Base-by-base conservation (phyloP, 2,329 filamentous ascomycete species). In the Aspergillus fructus region DNA sequence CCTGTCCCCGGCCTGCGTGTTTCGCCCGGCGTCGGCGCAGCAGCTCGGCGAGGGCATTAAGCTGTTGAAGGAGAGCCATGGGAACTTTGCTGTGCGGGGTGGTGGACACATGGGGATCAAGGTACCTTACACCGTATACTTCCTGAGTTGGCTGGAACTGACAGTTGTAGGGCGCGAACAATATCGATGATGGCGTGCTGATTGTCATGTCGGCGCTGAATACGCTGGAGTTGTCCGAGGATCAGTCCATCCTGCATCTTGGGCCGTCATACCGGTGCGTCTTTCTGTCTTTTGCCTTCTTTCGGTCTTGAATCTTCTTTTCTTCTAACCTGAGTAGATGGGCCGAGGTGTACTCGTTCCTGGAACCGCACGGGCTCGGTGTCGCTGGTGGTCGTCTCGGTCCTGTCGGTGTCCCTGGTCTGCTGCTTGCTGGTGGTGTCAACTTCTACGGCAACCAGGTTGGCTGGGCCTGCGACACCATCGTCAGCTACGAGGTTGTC, bases 21-120 rank as follows among this genome's bases (percentile, higher is more conserved):
- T 71, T 59, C 71, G 71, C 17, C 71, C 71, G 13, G 57, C 66
- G 37, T 67, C 63, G 3, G 65, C 63, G 24, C 46, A 37, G 3
- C 61, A 72, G 33, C 55, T 74, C 24, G 66, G 65, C 1, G 5
- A 64, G 19, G 70, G 62, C 3, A 37, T 74, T 13, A 27, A 56
- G 39, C 51, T 56, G 12, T 56, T 71, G 55, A 61, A 62, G 23
- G 41, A 59, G 5, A 60, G 59, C 5, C 46, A 68, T 37, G 65
- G 66, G n/a, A 47, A 64, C 49, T 73, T 72, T 55, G 71, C 71
- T 2, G 69, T 72, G 49, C 68, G 70, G 19, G 70, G 70, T 40
- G 71, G 71, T 37, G 69, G 70, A 23, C 71, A 73, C 56, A 73
- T 72, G 71, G 70, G 67, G 0, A 69, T 73, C 45, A 60, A 60